A percentile compares a stretch with the other conserved stretches of the same genome.
Conservation (phyloP, 2,329 filamentous ascomycete species). For the Tolypocladium tropicale region DNA sequence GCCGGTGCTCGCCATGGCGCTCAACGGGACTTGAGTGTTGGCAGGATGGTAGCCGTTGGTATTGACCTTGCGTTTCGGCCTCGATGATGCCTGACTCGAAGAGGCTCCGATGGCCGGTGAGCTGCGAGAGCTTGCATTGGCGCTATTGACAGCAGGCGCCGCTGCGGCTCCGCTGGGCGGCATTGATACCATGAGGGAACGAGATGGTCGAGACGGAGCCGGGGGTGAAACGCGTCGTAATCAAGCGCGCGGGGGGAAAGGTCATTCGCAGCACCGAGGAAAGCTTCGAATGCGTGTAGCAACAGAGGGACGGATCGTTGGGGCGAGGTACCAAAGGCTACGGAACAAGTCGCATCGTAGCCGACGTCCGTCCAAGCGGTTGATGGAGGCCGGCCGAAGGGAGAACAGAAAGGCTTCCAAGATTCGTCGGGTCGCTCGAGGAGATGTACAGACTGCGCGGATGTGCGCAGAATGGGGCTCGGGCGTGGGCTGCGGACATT, state of each 20-base stretch:
- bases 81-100: constrained; percentile 25
- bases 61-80: constrained; percentile 42
- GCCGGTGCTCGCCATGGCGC: constrained; percentile 47
- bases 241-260: not conserved
- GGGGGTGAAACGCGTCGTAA: constrained; percentile 3
- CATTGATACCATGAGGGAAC: constrained; percentile 27
- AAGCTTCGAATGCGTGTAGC: not conserved
- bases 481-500: not conserved
- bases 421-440: not conserved
- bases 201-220: constrained; percentile 1
- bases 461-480: not conserved
- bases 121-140: constrained; percentile 40
- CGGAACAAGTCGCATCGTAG: constrained; percentile 11
- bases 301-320: not conserved
- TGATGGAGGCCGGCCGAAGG: not conserved
- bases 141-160: constrained; percentile 26
- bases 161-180: constrained; percentile 26
- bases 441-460: not conserved
- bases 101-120: constrained; percentile 35
- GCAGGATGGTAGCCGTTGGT: constrained; percentile 42
- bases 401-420: not conserved
- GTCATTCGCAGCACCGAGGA: not conserved
- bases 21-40: constrained; percentile 41
- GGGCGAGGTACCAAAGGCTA: constrained; percentile 6
- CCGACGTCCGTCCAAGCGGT: constrained; percentile 3